Evolutionary conservation across 139 green algal genomes (phyloP), one percentile per base, ranked within the genome.

Genomic region (Coccomyxa sp.): DNA sequence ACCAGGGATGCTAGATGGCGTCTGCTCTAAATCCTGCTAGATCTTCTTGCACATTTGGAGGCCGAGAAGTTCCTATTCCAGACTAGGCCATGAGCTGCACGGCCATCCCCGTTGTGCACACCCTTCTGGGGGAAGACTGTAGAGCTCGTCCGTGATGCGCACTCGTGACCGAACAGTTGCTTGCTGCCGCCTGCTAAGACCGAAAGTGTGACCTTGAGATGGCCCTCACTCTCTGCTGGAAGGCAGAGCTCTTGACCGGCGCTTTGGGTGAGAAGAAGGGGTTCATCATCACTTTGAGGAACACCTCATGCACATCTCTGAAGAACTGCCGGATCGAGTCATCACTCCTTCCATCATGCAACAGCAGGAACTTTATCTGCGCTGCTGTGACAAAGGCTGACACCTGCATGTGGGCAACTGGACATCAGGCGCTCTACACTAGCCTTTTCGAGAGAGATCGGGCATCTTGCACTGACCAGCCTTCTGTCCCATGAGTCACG

Each of bases 261-360:
- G 84, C 86, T 34, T 79, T 90, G 27, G 88, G 74, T 2, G 82
- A 87, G 78, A 96, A 92, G 73, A 97, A 96, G 6, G 94, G 94
- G 77, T 97, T 97, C 22, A 97, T 84, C 76, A 92, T 90, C 0
- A 95, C 82, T 87, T 27, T 33, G 7, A 76, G 39, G 39, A 38
- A 76, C 22, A 76, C 27, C 38, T 76, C 95, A 74, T 99, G 93
- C 29, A 98, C 93, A 44, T 97, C 95, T 0, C 81, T 86, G 79
- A 98, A 98, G 79, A 98, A 98, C 35, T 70, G 85, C 37, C 87
- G 88, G 9, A 98, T 91, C 18, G 82, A 76, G 36, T 99, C 95
- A 31, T 99, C 93, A 27, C 69, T 79, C 39, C 79, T 81, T 16
- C 82, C 83, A 73, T 96, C 90, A 70, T 98, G 94, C 76, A 99